These are phyloP conservation scores for Ophiosphaerella narmari DNA, from an alignment of 2,329 filamentous ascomycete genomes.

Conservation along the genomic window DNA sequence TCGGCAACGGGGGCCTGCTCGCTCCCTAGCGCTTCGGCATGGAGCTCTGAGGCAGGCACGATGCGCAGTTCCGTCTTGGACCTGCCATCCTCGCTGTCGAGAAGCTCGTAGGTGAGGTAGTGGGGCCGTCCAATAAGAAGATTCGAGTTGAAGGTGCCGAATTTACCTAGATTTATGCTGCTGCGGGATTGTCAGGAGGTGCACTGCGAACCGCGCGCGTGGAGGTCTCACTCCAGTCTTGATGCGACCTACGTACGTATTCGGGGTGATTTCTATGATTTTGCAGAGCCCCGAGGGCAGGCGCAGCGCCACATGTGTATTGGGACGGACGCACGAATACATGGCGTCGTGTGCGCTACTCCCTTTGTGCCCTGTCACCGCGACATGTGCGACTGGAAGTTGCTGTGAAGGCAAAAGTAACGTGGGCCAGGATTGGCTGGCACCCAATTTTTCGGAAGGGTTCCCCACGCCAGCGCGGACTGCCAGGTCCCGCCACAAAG, in stretches of 20 bases:
- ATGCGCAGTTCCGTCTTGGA: slow-evolving; percentile 73
- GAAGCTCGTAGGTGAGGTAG: slow-evolving; percentile 87
- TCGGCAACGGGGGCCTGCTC: slow-evolving; percentile 50
- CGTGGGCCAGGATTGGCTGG: background rate
- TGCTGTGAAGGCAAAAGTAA: background rate
- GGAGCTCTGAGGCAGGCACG: slow-evolving; percentile 79
- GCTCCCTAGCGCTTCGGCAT: slow-evolving; percentile 73
- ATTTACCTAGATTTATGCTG: slow-evolving; percentile 87
- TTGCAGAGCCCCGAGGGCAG: slow-evolving; percentile 64
- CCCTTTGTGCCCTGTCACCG: slow-evolving; percentile 2
- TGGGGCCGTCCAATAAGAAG: slow-evolving; percentile 89
- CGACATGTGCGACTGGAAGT: slow-evolving; percentile 10
- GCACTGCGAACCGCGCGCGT: background rate
- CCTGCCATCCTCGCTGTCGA: slow-evolving; percentile 68
- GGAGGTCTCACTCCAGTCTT: slow-evolving; percentile 40
- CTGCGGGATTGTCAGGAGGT: slow-evolving; percentile 52
- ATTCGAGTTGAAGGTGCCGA: slow-evolving; percentile 87
- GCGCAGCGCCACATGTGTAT: slow-evolving; percentile 59
- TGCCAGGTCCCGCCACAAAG: background rate
- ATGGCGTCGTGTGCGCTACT: slow-evolving; percentile 32
- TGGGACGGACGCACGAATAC: slow-evolving; percentile 55
- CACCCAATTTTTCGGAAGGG: background rate
- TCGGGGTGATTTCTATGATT: slow-evolving; percentile 63
- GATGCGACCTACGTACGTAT: slow-evolving; percentile 61
- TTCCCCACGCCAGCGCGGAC: background rate